These are phyloP conservation scores for Saccharum officinarum DNA, from an alignment of 176 grass and related monocot species.

Conservation along the genomic window DNA sequence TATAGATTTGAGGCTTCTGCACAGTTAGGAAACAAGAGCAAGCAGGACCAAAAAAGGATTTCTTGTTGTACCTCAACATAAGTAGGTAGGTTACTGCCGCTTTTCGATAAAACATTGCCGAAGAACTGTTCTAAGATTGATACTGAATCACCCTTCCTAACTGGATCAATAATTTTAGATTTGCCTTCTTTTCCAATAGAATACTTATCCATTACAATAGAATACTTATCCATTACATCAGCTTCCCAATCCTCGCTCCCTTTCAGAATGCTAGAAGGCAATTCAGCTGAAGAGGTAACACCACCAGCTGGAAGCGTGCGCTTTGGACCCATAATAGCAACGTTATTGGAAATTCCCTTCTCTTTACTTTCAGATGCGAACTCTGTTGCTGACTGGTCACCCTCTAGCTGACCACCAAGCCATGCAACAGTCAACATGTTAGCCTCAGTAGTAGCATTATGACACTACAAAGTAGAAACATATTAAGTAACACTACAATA, in stretches of 20 bases:
- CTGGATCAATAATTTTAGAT: conserved; percentile 37
- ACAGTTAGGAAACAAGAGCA: conserved; percentile 18
- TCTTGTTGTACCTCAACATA: conserved; percentile 42
- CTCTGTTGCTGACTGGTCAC: conserved; percentile 32
- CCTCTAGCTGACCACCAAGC: conserved; percentile 42
- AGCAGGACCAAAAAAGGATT: conserved; percentile 19
- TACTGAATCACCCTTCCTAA: conserved; percentile 51
- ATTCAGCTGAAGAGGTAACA: conserved; percentile 38
- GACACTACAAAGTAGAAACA: conserved; percentile 43
- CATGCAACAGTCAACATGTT: conserved; percentile 11
- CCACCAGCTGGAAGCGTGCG: conserved; percentile 20
- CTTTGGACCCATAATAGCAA: conserved; percentile 29
- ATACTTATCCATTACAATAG: no score
- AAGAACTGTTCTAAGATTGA: conserved; percentile 94
- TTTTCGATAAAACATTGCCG: conserved; percentile 63
- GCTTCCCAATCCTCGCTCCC: conserved; percentile 47
- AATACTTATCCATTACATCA: conserved; percentile 50
- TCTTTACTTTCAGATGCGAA: conserved; percentile 42
- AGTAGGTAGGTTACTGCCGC: conserved; percentile 40
- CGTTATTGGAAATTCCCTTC: conserved; percentile 33
- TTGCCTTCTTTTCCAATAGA: conserved; percentile 54
- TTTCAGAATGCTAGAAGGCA: conserved; percentile 46
- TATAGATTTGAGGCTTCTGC: background rate
- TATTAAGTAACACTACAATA: conserved; percentile 6
- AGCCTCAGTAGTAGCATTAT: conserved; percentile 30